A percentile compares a stretch with the other conserved stretches of the same genome.
phyloP scores from a whole-genome alignment of 306 rosid species.

The Cucurbita ficifolia region DNA sequence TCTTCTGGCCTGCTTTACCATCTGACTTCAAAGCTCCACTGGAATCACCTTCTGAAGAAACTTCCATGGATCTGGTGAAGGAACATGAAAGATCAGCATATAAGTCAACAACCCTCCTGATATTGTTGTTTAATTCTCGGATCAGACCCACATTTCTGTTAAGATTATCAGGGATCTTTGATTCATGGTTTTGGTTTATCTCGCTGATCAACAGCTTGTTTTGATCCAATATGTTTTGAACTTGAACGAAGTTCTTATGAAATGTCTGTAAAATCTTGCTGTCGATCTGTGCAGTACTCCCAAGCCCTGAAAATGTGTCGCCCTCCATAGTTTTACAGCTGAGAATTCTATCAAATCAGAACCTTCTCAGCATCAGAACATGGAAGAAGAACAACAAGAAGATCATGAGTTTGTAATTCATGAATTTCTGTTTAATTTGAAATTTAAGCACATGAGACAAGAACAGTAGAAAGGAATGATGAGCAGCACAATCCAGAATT shows the following conservation, averaged over 20 bases:
- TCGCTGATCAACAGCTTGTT: slow-evolving; percentile 80
- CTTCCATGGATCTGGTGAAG: slow-evolving; percentile 76
- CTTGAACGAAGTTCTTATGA: slow-evolving; percentile 78
- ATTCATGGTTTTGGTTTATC: slow-evolving; percentile 96
- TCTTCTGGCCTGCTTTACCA: slow-evolving; percentile 51
- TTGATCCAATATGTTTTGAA: slow-evolving; percentile 80
- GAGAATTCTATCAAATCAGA: slow-evolving; percentile 30
- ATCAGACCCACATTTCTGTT: slow-evolving; percentile 81
- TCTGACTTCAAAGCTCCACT: slow-evolving; percentile 67
- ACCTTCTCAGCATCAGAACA: slow-evolving; percentile 28
- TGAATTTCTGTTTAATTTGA: background rate
- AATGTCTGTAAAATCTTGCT: slow-evolving; percentile 62
- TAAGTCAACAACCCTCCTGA: slow-evolving; percentile 84
- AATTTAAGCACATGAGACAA: slow-evolving; percentile 59
- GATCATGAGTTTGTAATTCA: background rate
- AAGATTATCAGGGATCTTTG: slow-evolving; percentile 78
- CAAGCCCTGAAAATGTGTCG: slow-evolving; percentile 59
- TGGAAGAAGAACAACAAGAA: background rate
- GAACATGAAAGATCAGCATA: slow-evolving; percentile 82
- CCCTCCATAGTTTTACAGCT: slow-evolving; percentile 52
- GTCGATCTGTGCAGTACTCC: slow-evolving; percentile 53
- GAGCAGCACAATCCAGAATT: slow-evolving; percentile 42
- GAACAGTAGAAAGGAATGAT: slow-evolving; percentile 48
- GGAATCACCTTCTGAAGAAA: slow-evolving; percentile 91
- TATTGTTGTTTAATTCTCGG: slow-evolving; percentile 82